Conservation (phyloP, 179 eudicot genomes). For the Heliamphora ciliata region DNA sequence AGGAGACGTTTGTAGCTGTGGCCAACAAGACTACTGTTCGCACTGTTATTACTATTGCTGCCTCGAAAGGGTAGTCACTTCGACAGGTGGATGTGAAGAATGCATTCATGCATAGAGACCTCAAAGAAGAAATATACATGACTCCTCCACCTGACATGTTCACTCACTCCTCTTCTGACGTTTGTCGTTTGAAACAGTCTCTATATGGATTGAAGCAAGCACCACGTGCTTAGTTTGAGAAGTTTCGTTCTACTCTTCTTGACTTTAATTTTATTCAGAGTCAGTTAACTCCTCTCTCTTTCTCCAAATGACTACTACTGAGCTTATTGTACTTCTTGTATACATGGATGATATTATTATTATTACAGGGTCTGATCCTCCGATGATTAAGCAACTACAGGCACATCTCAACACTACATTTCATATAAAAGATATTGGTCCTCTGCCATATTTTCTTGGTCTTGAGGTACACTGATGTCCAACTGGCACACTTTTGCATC, state of each 20-base stretch:
- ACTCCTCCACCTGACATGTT: background rate
- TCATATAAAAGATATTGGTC: constrained; percentile 16
- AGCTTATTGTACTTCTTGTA: background rate
- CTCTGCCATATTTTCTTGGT: constrained; percentile 7
- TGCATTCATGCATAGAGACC: background rate
- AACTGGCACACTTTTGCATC: background rate
- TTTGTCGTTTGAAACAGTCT: background rate
- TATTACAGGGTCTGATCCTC: background rate
- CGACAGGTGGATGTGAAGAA: background rate
- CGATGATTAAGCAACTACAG: background rate
- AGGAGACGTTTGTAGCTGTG: background rate
- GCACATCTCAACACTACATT: background rate
- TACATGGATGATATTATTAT: constrained; percentile 5
- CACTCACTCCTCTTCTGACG: background rate
- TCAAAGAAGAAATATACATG: background rate
- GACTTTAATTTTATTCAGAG: background rate
- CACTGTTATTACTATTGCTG: background rate
- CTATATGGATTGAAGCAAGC: background rate
- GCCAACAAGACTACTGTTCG: background rate
- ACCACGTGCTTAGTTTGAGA: constrained; percentile 8
- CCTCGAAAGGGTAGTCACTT: background rate
- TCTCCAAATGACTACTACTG: background rate
- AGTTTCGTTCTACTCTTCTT: constrained; percentile 9
- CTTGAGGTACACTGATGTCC: background rate
- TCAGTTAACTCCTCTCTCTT: constrained; percentile 12